Percentiles rank a stretch among this genome's conserved stretches.
phyloP scores from a whole-genome alignment of 257 asterid species.

The Forsythia suspensa region DNA sequence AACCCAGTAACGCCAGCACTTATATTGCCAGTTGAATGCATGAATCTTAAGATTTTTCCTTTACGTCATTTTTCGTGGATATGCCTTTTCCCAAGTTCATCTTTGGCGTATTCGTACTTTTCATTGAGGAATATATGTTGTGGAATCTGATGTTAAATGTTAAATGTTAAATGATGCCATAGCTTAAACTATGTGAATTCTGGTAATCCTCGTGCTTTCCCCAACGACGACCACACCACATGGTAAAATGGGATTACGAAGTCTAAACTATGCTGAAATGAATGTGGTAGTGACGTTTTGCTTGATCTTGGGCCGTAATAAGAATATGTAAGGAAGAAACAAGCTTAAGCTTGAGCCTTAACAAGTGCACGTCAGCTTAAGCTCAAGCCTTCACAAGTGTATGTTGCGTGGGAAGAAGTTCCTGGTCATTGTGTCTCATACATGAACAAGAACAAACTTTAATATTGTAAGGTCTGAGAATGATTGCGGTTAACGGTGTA shows the following conservation, averaged over 20 bases:
- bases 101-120: not conserved
- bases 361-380: no score
- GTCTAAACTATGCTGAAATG: not conserved
- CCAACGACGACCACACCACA: not conserved
- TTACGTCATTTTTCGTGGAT: not conserved
- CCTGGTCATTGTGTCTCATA: no score
- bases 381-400: no score
- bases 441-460: no score
- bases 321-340: no score
- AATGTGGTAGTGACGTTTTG: no score
- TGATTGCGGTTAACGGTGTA: no score
- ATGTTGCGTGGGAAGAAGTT: no score
- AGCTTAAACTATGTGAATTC: no score
- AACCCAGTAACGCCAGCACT: conserved; percentile 17
- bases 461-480: no score
- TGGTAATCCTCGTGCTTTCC: not conserved
- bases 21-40: conserved; percentile 9
- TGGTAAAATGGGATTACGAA: not conserved
- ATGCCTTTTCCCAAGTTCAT: not conserved
- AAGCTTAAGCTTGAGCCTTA: no score
- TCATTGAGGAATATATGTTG: not conserved
- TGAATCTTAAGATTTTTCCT: conserved; percentile 5
- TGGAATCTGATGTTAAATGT: not conserved
- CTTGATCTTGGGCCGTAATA: no score
- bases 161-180: not conserved